These are phyloP conservation scores for Alloascoidea hylecoeti DNA, from an alignment of 805 yeast species.

Conservation along the genomic window DNA sequence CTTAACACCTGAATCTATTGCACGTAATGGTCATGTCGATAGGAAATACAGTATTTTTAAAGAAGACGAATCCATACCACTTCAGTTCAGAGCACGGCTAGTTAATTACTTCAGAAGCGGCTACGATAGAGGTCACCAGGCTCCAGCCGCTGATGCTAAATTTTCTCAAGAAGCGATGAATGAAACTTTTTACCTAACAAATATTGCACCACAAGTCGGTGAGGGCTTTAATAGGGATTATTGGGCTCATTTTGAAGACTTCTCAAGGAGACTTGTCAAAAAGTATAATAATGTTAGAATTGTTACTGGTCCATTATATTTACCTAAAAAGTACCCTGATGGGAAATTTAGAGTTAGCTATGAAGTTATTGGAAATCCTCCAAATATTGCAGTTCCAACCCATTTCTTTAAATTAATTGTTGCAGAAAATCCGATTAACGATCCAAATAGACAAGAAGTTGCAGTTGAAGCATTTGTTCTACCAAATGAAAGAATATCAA, in stretches of 20 bases:
- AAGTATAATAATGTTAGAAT: constrained; percentile 65
- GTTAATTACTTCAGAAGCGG: constrained; percentile 90
- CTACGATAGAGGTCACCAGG: constrained; percentile 93
- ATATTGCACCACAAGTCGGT: constrained; percentile 95
- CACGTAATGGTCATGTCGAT: constrained; percentile 40
- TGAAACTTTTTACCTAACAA: constrained; percentile 80
- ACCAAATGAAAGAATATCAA: constrained; percentile 75
- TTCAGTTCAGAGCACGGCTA: constrained; percentile 57
- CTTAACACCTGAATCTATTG: constrained; percentile 59
- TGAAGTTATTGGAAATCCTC: constrained; percentile 94
- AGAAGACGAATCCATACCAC: constrained; percentile 79
- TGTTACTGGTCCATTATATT: constrained; percentile 86
- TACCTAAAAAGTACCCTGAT: constrained; percentile 69
- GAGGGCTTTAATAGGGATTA: constrained; percentile 92
- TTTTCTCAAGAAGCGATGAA: constrained; percentile 87
- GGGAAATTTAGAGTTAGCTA: constrained; percentile 78
- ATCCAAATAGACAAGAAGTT: constrained; percentile 24
- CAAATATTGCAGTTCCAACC: constrained; percentile 93
- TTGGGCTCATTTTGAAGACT: constrained; percentile 95
- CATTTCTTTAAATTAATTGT: constrained; percentile 88
- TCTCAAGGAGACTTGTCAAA: constrained; percentile 64
- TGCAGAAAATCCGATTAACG: constrained; percentile 47
- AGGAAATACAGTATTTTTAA: constrained; percentile 70
- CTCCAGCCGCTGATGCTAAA: constrained; percentile 96
- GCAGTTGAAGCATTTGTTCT: constrained; percentile 88